Conservation (phyloP, 129 eudicot species). For the Silybum marianum region DNA sequence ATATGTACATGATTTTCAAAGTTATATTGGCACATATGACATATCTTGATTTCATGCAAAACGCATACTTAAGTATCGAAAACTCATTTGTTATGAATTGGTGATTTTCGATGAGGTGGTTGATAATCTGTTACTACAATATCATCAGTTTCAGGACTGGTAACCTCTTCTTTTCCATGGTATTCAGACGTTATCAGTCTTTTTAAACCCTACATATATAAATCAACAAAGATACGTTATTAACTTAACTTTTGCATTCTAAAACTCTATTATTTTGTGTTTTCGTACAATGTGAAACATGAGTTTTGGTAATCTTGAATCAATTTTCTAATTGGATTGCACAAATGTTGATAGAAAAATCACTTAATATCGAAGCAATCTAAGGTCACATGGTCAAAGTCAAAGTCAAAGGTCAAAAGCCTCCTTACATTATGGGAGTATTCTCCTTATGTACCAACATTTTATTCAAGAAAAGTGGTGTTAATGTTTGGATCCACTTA, state of each 20-base stretch:
- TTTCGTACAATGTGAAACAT: background rate
- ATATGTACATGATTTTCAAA: conserved; percentile 4
- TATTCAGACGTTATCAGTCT: background rate
- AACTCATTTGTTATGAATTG: conserved; percentile 47
- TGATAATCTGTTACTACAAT: conserved; percentile 38
- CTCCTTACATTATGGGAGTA: conserved; percentile 13
- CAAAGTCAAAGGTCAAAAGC: conserved; percentile 5
- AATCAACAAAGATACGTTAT: background rate
- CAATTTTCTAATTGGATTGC: background rate
- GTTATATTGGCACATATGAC: background rate
- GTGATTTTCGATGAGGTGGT: conserved; percentile 38
- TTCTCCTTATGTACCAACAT: background rate
- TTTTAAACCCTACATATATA: conserved; percentile 31
- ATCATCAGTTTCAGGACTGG: background rate
- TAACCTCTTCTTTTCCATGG: conserved; percentile 15
- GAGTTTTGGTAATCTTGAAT: background rate
- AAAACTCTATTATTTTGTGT: background rate
- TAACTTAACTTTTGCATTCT: background rate
- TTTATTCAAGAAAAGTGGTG: conserved; percentile 10
- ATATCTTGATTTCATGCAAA: background rate
- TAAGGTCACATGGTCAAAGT: background rate
- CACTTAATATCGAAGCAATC: background rate
- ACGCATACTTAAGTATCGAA: background rate
- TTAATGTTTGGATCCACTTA: background rate
- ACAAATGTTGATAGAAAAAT: no score